Percentiles rank a stretch among this genome's conserved stretches.
phyloP scores from a whole-genome alignment of 345 rosid species.

The Balakata baccata region DNA sequence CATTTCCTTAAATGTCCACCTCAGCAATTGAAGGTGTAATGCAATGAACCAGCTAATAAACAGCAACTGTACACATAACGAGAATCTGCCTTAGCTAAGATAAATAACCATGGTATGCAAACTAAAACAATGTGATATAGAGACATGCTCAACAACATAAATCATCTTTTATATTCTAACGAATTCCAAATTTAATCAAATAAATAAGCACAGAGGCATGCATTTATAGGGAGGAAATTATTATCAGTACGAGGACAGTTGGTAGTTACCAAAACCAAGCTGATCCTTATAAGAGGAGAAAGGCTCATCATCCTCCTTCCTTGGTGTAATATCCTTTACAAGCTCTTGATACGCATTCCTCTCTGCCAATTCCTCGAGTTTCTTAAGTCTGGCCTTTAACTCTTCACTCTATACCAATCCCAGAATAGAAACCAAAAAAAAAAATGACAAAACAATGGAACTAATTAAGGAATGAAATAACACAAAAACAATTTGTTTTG shows the following conservation, averaged over 20 bases:
- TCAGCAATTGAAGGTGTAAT: too few species aligned
- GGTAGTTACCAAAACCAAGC: slow-evolving; percentile 74
- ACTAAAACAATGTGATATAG: neutral
- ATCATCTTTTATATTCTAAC: too few species aligned
- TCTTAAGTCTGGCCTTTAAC: slow-evolving; percentile 56
- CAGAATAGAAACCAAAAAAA: neutral
- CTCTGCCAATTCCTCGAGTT: slow-evolving; percentile 74
- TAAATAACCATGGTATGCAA: too few species aligned
- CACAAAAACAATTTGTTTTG: neutral
- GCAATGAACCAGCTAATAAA: too few species aligned
- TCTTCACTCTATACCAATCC: slow-evolving; percentile 58
- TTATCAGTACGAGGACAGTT: too few species aligned
- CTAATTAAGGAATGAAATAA: neutral
- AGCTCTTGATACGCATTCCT: slow-evolving; percentile 78
- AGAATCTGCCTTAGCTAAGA: too few species aligned
- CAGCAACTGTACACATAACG: too few species aligned
- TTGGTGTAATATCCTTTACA: slow-evolving; percentile 80
- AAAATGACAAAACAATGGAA: neutral
- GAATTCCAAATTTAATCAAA: neutral
- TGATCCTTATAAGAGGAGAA: slow-evolving; percentile 97
- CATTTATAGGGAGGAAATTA: neutral
- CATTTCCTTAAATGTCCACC: too few species aligned
- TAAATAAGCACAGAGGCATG: neutral
- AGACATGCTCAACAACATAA: neutral
- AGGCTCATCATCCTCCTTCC: slow-evolving; percentile 56